phyloP scores from a whole-genome alignment of 768 basidiomycete genomes.

The Dacryopinax primogenitus region DNA sequence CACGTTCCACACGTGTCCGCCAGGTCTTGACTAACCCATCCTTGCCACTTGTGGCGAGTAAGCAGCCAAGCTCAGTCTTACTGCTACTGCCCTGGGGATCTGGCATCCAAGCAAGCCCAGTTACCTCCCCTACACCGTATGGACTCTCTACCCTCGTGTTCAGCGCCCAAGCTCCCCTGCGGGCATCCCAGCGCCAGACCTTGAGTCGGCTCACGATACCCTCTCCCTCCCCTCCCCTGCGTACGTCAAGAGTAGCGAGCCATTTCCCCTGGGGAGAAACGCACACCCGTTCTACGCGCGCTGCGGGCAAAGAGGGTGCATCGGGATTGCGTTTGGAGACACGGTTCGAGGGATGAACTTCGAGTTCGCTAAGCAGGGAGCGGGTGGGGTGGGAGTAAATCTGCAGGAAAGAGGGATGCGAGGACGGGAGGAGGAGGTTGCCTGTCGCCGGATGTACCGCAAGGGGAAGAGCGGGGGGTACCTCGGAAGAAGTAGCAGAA shows the following conservation, averaged over 20 bases:
- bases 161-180: conserved; percentile 51
- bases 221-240: conserved; percentile 46
- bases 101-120: conserved; percentile 59
- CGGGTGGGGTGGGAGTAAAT: conserved; percentile 65
- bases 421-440: conserved; percentile 77
- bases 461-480: conserved; percentile 38
- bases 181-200: conserved; percentile 71
- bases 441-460: conserved; percentile 61
- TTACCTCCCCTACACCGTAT: conserved; percentile 54
- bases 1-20: conserved; percentile 41
- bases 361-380: conserved; percentile 68
- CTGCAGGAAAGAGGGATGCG: conserved; percentile 91
- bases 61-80: conserved; percentile 24
- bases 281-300: conserved; percentile 52
- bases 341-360: conserved; percentile 86
- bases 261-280: conserved; percentile 63
- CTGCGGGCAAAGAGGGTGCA: conserved; percentile 43
- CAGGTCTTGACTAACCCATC: conserved; percentile 73
- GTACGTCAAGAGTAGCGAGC: conserved; percentile 81
- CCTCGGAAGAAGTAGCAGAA: neutral
- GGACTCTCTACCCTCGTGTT: conserved; percentile 85
- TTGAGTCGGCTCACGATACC: conserved; percentile 65
- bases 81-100: conserved; percentile 6
- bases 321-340: conserved; percentile 68
- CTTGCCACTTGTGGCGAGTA: conserved; percentile 60